Base-by-base conservation (phyloP, 805 yeast species). In the Schwanniomyces pseudopolymorphus region DNA sequence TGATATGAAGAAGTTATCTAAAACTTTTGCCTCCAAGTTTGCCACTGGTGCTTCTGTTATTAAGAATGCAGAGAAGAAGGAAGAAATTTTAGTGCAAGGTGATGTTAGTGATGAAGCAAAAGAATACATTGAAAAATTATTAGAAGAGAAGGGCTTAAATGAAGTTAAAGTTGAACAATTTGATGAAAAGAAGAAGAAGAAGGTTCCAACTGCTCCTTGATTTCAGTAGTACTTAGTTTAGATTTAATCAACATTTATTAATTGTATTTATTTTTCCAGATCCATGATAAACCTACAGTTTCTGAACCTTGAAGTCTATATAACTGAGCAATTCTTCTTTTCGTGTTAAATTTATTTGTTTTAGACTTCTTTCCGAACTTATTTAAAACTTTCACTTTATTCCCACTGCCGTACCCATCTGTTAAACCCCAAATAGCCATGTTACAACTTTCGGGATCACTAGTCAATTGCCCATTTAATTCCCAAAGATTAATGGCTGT, bases 21-120 rank as follows among this genome's bases (percentile, higher is more conserved):
- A 92, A 75, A 84, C 90, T 0, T 91, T 92, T 67, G 94, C 97
- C 0, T 85, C 94, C 28, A 89, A 87, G 66, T 91, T 92, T 62
- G 98, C 98, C 11, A 91, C 97, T 7, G 98, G 98, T 43, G 92
- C 97, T 24, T 83, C 94, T 19, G 96, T 91, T 11, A 84, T 90
- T 3, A 91, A 91, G 69, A 87, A 83, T 53, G 90, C 83, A 3
- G 98, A 91, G 54, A 91, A 91, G 69, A 88, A 87, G 64, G 97
- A 92, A 51, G 98, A 91, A 61, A 81, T 91, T 46, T 80, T 89
- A 48, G 85, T 91, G 49, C 97, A 91, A 71, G 98, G 98, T 58
- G 98, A 92, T 67, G 94, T 91, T 38, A 86, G 90, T 47, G 97
- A 90, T 54, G 96, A 86, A 58, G 94, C 90, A 24, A 95, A 87